Percentiles rank a stretch among this genome's conserved stretches.
Conservation (phyloP, 306 rosid species). For the Notholithocarpus densiflorus region DNA sequence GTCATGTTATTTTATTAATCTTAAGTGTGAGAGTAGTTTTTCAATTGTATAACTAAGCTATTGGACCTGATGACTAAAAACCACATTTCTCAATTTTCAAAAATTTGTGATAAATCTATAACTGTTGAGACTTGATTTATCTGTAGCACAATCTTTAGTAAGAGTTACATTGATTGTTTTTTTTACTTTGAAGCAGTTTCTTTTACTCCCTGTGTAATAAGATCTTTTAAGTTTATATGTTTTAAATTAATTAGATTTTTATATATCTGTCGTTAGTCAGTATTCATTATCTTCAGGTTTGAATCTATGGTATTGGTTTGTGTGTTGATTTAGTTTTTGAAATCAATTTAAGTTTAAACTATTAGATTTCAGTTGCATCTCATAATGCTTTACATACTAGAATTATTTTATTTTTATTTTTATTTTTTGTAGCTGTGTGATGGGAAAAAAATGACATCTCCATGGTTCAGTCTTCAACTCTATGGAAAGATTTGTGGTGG, state of each 20-base stretch:
- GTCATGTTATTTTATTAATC: neutral
- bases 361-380: neutral
- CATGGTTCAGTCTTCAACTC: neutral
- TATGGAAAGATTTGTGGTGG: slow-evolving; percentile 1
- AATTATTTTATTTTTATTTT: too few species aligned
- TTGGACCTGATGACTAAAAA: neutral
- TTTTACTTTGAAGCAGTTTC: neutral
- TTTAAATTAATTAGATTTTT: too few species aligned
- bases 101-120: neutral
- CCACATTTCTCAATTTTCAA: neutral
- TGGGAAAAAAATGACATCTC: neutral
- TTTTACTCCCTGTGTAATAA: neutral
- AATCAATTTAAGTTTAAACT: neutral
- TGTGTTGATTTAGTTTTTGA: neutral
- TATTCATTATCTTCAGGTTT: neutral
- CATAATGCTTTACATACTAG: neutral
- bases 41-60: neutral
- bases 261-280: too few species aligned
- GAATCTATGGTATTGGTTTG: neutral
- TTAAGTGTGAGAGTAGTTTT: slow-evolving; percentile 2
- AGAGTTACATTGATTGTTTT: neutral
- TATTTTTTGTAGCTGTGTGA: neutral
- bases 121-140: neutral
- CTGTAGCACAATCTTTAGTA: neutral
- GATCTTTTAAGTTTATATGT: neutral